Conservation (phyloP, 2,329 filamentous ascomycete genomes). For the Colletotrichum camelliae region DNA sequence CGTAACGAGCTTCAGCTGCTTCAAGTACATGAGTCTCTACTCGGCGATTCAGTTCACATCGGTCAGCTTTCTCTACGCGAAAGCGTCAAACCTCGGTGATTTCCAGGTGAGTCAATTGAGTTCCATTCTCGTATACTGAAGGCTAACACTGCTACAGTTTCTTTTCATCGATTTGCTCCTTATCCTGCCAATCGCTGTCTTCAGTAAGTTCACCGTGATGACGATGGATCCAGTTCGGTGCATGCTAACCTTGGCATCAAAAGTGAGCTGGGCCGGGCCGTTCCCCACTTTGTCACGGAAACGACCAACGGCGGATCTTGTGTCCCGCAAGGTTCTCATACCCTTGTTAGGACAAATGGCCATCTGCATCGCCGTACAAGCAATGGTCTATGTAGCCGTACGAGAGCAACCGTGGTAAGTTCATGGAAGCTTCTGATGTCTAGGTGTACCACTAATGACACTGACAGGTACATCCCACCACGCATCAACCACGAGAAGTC, state of each 20-base stretch:
- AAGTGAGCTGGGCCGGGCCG: conserved; percentile 95
- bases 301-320: conserved; percentile 87
- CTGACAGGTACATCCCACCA: conserved; percentile 75
- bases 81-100: conserved; percentile 91
- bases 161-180: conserved; percentile 92
- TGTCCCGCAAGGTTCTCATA: conserved; percentile 89
- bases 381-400: conserved; percentile 75
- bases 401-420: conserved; percentile 78
- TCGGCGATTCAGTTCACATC: conserved; percentile 99
- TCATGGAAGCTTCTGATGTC: neutral
- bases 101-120: conserved; percentile 68
- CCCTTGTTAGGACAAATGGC: conserved; percentile 88
- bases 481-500: conserved; percentile 77
- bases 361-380: conserved; percentile 80
- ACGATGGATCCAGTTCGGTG: neutral
- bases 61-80: conserved; percentile 95
- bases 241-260: neutral
- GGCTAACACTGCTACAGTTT: conserved; percentile 58
- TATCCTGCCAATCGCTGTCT: conserved; percentile 95
- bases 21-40: conserved; percentile 99
- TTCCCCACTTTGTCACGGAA: conserved; percentile 80
- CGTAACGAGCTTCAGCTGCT: conserved; percentile 99
- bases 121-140: neutral
- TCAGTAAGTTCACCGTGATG: conserved; percentile 62
- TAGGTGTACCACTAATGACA: conserved; percentile 19